These are phyloP conservation scores for Priceomyces medius DNA, from an alignment of 805 yeast genomes.

Conservation along the genomic window DNA sequence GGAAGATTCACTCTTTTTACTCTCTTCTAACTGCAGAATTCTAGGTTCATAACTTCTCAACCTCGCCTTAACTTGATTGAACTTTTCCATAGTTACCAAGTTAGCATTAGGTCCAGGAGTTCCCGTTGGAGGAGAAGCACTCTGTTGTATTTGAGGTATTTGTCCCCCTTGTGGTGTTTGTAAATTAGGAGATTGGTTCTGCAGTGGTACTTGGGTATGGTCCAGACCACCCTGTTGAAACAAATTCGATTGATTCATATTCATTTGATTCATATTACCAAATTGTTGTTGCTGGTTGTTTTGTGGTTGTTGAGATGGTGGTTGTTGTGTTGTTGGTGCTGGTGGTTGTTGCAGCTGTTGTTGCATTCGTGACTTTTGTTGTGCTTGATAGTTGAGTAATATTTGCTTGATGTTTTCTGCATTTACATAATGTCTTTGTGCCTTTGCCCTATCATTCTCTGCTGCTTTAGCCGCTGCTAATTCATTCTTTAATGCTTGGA, in stretches of 20 bases:
- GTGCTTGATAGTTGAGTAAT: constrained; percentile 53
- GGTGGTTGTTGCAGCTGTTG: constrained; percentile 22
- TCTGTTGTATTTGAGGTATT: constrained; percentile 2
- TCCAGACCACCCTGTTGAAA: constrained; percentile 2
- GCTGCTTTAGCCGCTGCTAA: constrained; percentile 61
- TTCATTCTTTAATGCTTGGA: constrained; percentile 58
- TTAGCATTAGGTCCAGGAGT: constrained; percentile 7
- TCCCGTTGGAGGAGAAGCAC: constrained; percentile 6
- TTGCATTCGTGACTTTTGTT: constrained; percentile 35
- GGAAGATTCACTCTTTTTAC: constrained; percentile 43
- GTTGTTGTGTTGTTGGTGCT: constrained; percentile 15
- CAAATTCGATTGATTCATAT: constrained; percentile 2
- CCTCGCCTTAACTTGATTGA: constrained; percentile 44
- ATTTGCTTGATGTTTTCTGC: constrained; percentile 65
- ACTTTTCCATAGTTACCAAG: constrained; percentile 36
- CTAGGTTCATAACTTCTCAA: constrained; percentile 51
- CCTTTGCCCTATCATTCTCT: constrained; percentile 59
- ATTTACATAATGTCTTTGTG: constrained; percentile 59
- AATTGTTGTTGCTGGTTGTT: constrained; percentile 3
- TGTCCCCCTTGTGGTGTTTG: constrained; percentile 6
- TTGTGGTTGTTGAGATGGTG: constrained; percentile 6
- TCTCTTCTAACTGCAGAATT: constrained; percentile 49
- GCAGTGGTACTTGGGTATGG: constrained; percentile 4
- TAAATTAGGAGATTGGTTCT: constrained; percentile 6
- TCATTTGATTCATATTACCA: background rate